A percentile compares a stretch with the other conserved stretches of the same genome.
Evolutionary conservation across 2,329 filamentous ascomycete species (phyloP).

Genomic region (Verticillium nubilum): DNA sequence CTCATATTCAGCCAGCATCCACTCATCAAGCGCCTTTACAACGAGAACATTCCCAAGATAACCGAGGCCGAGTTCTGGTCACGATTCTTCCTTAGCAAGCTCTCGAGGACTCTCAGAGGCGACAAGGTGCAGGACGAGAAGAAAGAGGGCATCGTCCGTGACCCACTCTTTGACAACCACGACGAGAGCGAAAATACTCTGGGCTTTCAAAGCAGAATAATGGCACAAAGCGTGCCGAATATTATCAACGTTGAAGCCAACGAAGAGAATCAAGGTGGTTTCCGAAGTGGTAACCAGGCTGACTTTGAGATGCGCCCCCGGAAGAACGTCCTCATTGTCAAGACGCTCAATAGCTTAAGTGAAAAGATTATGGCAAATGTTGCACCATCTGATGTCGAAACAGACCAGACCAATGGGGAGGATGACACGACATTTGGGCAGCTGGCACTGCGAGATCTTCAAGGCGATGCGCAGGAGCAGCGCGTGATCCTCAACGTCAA

Average conservation of each 20-base stretch:
- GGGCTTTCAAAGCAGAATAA: conserved; percentile 45
- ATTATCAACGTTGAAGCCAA: conserved; percentile 93
- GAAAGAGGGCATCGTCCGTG: conserved; percentile 40
- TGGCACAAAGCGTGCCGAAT: conserved; percentile 68
- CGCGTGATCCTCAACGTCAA: conserved; percentile 82
- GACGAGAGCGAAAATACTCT: conserved; percentile 64
- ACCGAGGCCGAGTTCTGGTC: conserved; percentile 85
- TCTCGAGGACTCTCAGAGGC: conserved; percentile 88
- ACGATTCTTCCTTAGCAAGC: conserved; percentile 83
- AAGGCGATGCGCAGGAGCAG: conserved; percentile 65
- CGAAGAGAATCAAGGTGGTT: conserved; percentile 87
- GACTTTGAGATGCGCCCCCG: conserved; percentile 86
- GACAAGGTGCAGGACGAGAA: conserved; percentile 79
- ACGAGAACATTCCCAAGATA: conserved; percentile 83
- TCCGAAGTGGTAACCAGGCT: conserved; percentile 74
- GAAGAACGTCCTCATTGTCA: conserved; percentile 79
- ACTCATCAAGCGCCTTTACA: conserved; percentile 82
- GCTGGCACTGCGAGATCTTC: conserved; percentile 74
- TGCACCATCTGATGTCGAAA: conserved; percentile 59
- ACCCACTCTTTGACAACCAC: conserved; percentile 82
- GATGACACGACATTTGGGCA: conserved; percentile 71
- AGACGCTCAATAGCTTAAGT: conserved; percentile 82
- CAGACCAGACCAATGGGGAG: conserved; percentile 59
- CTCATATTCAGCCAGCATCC: conserved; percentile 92
- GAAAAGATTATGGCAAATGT: conserved; percentile 92